These are phyloP conservation scores for Cadophora luteo-olivacea DNA, from an alignment of 2,329 filamentous ascomycete species.

Conservation along the genomic window DNA sequence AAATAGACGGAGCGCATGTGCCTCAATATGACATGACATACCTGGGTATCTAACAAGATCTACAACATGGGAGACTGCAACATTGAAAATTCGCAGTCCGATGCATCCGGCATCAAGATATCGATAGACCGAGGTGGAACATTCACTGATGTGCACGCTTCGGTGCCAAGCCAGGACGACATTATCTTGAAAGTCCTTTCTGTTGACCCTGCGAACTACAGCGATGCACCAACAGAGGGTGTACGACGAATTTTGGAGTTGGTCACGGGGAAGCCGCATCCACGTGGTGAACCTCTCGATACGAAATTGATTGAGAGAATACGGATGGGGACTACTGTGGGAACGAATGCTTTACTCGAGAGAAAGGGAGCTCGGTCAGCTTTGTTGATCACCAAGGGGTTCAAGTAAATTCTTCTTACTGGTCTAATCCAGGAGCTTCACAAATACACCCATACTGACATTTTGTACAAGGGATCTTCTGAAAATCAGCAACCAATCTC, in stretches of 20 bases:
- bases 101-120: neutral
- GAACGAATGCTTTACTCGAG: neutral
- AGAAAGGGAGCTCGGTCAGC: neutral
- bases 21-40: neutral
- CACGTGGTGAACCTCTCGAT: neutral
- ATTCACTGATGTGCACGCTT: neutral
- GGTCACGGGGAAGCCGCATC: neutral
- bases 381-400: neutral
- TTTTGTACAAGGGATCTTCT: neutral
- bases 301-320: neutral
- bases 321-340: neutral
- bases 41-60: neutral
- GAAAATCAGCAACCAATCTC: neutral
- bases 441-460: no score
- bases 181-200: neutral
- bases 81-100: neutral
- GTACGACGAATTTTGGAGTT: neutral
- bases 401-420: neutral
- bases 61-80: neutral
- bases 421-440: no score
- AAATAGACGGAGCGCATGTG: slow-evolving; percentile 1
- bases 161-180: neutral
- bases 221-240: neutral
- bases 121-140: neutral
- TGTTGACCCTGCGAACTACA: neutral